Evolutionary conservation across 148 eudicot species (phyloP).

Genomic region (Dianthus caryophyllus): DNA sequence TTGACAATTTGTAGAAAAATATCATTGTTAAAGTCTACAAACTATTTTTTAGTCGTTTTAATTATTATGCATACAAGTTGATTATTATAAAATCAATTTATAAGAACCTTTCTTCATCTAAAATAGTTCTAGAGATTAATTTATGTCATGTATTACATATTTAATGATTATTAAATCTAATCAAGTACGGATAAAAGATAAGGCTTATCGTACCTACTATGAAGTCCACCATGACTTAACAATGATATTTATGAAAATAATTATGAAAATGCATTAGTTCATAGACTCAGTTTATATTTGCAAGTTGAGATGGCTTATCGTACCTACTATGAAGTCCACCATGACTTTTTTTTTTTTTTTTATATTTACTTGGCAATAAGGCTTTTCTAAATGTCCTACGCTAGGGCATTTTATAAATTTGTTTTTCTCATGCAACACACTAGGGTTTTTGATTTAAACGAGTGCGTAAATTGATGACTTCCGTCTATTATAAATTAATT

Average conservation of each 20-base stretch:
- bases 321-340: neutral
- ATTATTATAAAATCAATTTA: constrained; percentile 1
- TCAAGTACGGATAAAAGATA: neutral
- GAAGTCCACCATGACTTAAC: neutral
- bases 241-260: neutral
- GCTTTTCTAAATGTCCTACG: neutral
- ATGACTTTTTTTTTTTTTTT: neutral
- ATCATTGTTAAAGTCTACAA: neutral
- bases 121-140: neutral
- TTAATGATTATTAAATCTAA: neutral
- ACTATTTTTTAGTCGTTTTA: constrained; percentile 17
- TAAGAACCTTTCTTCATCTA: neutral
- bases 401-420: no score
- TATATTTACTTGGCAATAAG: neutral
- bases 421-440: no score
- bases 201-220: neutral
- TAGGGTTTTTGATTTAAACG: no score
- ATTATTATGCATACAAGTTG: neutral
- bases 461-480: no score
- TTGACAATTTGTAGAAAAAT: constrained; percentile 23
- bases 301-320: neutral
- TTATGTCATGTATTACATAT: neutral
- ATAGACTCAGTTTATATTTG: neutral
- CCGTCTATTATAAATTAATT: no score
- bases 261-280: neutral